Base-by-base conservation (phyloP, 2,329 filamentous ascomycete genomes). In the Penicillium griseofulvum region DNA sequence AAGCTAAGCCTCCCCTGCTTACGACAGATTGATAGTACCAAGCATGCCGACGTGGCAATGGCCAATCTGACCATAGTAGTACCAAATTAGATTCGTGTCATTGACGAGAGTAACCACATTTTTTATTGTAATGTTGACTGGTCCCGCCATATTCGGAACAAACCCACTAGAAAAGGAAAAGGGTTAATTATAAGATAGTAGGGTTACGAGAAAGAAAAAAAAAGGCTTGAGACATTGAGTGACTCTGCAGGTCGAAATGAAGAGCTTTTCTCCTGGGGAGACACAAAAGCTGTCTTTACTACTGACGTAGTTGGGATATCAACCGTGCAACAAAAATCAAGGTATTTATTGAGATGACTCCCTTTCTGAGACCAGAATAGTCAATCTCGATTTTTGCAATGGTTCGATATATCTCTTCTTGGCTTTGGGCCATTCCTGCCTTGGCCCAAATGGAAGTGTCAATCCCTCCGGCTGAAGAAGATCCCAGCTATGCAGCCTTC, bases 1-100 rank as follows among this genome's bases (percentile, higher is more conserved):
- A 28, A 26, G n/a, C 34, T 3, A 37, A 26, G 29, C 16, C 22
- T 38, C 16, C 29, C 36, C 16, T 43, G 54, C 65, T 63, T 53
- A 68, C 65, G 66, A 46, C 16, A 87, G 84, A 74, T 92, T 91
- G 69, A 91, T 86, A 31, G 89, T 87, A 77, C 89, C 87, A 54
- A 82, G 81, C 87, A 91, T 91, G 58, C 88, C 88, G 45, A 70
- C 76, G 72, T 91, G 83, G 74, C 89, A 94, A 76, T 94, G 90
- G 67, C 80, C 83, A 43, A 71, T 85, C 72, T 91, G 87, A 29
- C 84, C 85, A 76, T 89, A 93, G 80, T 88, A 93, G 61, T 89
- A 76, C 89, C 90, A 94, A 61, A 92, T 79, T 29, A 90, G 89
- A 52, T 81, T 87, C 42, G 81, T 83, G 72, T 85, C 80, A 67